These are phyloP conservation scores for Aspergillus cejpii DNA, from an alignment of 2,329 filamentous ascomycete genomes.

Conservation along the genomic window DNA sequence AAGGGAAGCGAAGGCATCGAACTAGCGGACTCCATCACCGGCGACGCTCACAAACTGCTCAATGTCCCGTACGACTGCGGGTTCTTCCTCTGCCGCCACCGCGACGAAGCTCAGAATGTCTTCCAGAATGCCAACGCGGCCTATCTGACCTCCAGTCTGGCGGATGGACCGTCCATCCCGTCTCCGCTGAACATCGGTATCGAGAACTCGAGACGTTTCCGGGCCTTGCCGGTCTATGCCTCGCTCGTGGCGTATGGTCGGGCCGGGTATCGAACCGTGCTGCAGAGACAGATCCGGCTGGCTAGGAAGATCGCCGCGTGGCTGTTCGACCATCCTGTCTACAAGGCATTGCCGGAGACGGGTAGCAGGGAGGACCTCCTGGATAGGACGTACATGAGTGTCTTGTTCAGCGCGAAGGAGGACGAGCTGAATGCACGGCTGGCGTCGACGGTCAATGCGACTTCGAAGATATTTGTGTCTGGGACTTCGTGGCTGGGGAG, in stretches of 20 bases:
- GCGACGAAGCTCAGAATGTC: slow-evolving; percentile 53
- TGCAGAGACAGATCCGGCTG: slow-evolving; percentile 65
- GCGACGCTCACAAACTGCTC: slow-evolving; percentile 84
- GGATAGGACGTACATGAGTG: slow-evolving; percentile 59
- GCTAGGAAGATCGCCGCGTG: slow-evolving; percentile 61
- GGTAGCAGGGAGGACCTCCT: slow-evolving; percentile 38
- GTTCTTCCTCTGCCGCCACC: slow-evolving; percentile 71
- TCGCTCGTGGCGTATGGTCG: slow-evolving; percentile 68
- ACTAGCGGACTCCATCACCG: slow-evolving; percentile 77
- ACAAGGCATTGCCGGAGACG: slow-evolving; percentile 57
- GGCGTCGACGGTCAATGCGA: slow-evolving; percentile 66
- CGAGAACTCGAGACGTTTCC: slow-evolving; percentile 86
- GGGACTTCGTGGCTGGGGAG: slow-evolving; percentile 70
- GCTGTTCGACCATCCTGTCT: slow-evolving; percentile 55
- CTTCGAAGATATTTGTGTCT: slow-evolving; percentile 71
- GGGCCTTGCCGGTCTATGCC: slow-evolving; percentile 83
- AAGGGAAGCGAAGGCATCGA: slow-evolving; percentile 59
- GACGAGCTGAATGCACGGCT: slow-evolving; percentile 57
- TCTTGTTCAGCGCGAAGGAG: slow-evolving; percentile 70
- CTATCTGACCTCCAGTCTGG: slow-evolving; percentile 54
- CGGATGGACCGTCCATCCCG: slow-evolving; percentile 48
- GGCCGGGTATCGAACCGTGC: slow-evolving; percentile 60
- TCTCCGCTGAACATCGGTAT: slow-evolving; percentile 80
- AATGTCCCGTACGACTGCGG: slow-evolving; percentile 94
- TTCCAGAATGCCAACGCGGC: slow-evolving; percentile 82